Conservation (phyloP, 2,329 filamentous ascomycete species). For the Colletotrichum brevisporum region DNA sequence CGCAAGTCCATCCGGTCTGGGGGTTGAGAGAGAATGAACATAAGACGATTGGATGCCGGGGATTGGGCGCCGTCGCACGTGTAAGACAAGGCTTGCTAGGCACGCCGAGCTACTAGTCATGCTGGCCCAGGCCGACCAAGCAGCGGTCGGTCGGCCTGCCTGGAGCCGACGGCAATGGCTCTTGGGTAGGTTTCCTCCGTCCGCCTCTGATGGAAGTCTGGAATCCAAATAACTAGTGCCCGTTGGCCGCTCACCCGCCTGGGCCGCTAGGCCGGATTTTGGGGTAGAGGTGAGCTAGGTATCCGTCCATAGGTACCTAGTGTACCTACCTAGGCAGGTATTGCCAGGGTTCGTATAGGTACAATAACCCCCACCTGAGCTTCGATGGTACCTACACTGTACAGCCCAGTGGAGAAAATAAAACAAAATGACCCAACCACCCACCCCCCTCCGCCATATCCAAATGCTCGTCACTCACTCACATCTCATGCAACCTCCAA, state of each 20-base stretch:
- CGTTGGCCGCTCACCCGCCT: conserved; percentile 37
- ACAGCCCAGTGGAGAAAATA: conserved; percentile 14
- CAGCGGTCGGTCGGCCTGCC: conserved; percentile 1
- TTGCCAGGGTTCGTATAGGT: conserved; percentile 25
- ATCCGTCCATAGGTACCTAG: not conserved
- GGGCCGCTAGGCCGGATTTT: conserved; percentile 29
- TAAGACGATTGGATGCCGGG: conserved; percentile 31
- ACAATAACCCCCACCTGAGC: conserved; percentile 28
- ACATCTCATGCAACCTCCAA: conserved; percentile 26
- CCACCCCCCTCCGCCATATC: conserved; percentile 14
- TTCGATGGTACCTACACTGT: not conserved
- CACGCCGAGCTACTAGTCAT: conserved; percentile 18
- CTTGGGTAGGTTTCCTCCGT: no score
- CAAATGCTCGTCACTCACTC: conserved; percentile 32
- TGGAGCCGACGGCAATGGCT: no score
- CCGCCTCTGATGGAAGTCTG: conserved; percentile 12
- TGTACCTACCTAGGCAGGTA: conserved; percentile 15
- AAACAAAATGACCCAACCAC: conserved; percentile 38
- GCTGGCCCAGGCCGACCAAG: conserved; percentile 5
- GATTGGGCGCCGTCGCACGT: conserved; percentile 23
- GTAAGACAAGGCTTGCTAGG: conserved; percentile 20
- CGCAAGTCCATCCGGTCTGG: conserved; percentile 18
- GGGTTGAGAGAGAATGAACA: conserved; percentile 18
- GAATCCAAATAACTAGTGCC: conserved; percentile 33
- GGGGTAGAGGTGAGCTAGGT: not conserved